A percentile compares a stretch with the other conserved stretches of the same genome.
Conservation (phyloP, 176 grass and related monocot species). For the Puya raimondii region DNA sequence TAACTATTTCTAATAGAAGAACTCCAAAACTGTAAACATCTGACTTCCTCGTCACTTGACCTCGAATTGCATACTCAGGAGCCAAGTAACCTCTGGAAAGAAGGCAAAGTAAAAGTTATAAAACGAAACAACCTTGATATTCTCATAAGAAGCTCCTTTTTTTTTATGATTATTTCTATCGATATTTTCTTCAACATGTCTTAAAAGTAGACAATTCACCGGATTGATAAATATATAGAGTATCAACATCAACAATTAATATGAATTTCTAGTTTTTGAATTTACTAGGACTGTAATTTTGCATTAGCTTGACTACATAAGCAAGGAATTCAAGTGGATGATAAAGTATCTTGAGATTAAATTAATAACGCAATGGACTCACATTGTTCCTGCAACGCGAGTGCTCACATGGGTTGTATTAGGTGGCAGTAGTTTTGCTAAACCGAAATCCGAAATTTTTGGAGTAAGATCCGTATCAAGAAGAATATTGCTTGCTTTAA, state of each 20-base stretch:
- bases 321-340: background rate
- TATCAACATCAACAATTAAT: background rate
- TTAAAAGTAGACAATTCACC: too few relatives aligned
- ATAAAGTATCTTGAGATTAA: background rate
- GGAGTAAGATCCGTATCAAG: conserved; percentile 65
- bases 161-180: too few relatives aligned
- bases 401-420: conserved; percentile 88
- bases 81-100: conserved; percentile 65
- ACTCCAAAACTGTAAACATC: conserved; percentile 82
- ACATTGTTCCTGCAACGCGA: conserved; percentile 88
- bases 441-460: conserved; percentile 82
- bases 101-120: conserved; percentile 18
- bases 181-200: too few relatives aligned
- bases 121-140: background rate
- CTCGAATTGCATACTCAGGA: conserved; percentile 88
- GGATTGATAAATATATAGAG: too few relatives aligned
- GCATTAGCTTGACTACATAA: too few relatives aligned
- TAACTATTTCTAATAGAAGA: conserved; percentile 74
- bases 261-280: background rate
- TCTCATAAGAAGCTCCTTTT: background rate
- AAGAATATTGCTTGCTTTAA: conserved; percentile 97
- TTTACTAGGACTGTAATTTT: background rate
- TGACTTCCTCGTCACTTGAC: conserved; percentile 74
- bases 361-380: background rate
- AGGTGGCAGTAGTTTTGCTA: conserved; percentile 62